Conservation (phyloP, 345 rosid species). For the Iberis pinnata region DNA sequence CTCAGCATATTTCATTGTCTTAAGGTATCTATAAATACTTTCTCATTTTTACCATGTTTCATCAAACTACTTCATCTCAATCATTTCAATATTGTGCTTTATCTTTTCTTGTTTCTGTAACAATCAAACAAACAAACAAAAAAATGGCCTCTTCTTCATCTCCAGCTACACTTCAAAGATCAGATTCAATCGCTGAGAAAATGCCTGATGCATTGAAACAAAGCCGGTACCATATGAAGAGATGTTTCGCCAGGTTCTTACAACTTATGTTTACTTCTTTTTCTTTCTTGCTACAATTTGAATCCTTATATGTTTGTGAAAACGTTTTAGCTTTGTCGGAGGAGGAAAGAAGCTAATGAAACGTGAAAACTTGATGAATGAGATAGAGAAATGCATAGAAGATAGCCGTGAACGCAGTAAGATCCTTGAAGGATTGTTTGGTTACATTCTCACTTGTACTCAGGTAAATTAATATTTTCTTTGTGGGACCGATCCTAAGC, state of each 20-base stretch:
- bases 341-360: conserved; percentile 65
- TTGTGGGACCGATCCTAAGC: too few relatives aligned
- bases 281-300: neutral
- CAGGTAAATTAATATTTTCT: too few relatives aligned
- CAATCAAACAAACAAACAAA: neutral
- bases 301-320: neutral
- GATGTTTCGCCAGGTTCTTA: conserved; percentile 63
- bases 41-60: conserved; percentile 17
- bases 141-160: conserved; percentile 37
- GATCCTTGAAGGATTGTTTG: conserved; percentile 68
- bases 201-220: conserved; percentile 86
- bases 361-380: conserved; percentile 50
- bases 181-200: conserved; percentile 64
- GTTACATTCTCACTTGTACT: conserved; percentile 64
- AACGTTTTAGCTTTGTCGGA: conserved; percentile 40
- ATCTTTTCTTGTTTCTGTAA: conserved; percentile 13
- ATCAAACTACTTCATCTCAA: conserved; percentile 21
- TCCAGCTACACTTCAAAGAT: conserved; percentile 35
- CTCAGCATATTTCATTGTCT: neutral
- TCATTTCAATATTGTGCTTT: conserved; percentile 11
- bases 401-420: conserved; percentile 50
- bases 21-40: conserved; percentile 8
- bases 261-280: neutral
- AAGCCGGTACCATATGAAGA: conserved; percentile 71
- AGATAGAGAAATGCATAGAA: conserved; percentile 53